phyloP scores from a whole-genome alignment of 108 stramenopile species.

The Pseudonitzschia pungens region DNA sequence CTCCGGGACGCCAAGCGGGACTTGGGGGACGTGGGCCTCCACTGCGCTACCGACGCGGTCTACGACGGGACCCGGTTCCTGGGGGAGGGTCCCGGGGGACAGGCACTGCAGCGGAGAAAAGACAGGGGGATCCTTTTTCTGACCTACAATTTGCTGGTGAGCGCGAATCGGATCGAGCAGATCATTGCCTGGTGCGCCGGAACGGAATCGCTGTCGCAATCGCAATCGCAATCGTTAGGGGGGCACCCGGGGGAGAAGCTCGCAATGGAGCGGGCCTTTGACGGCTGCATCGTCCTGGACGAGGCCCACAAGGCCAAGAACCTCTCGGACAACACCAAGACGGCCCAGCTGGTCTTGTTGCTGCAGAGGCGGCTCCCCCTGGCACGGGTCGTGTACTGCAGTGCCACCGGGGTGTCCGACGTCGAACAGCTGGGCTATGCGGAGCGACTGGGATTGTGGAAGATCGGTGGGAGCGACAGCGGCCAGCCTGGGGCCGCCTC shows the following conservation, averaged over 20 bases:
- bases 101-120: constrained; percentile 19
- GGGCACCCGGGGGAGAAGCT: neutral
- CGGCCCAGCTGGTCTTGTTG: constrained; percentile 59
- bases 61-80: constrained; percentile 47
- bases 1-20: constrained; percentile 60
- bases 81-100: constrained; percentile 8
- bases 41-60: constrained; percentile 25
- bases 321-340: constrained; percentile 56
- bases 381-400: constrained; percentile 76
- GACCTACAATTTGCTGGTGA: constrained; percentile 60
- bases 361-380: constrained; percentile 73
- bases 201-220: constrained; percentile 24
- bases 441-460: constrained; percentile 79
- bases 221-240: too few species aligned
- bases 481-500: too few species aligned
- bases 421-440: constrained; percentile 80
- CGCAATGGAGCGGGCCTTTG: constrained; percentile 47
- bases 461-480: neutral
- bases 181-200: constrained; percentile 65
- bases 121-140: constrained; percentile 46
- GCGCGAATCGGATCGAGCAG: constrained; percentile 60
- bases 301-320: constrained; percentile 89
- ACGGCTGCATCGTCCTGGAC: constrained; percentile 72
- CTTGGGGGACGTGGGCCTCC: constrained; percentile 46
- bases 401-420: constrained; percentile 83